Percentiles rank a stretch among this genome's conserved stretches.
Conservation (phyloP, 2,329 filamentous ascomycete genomes). For the Lasiodiplodia gonubiensis region DNA sequence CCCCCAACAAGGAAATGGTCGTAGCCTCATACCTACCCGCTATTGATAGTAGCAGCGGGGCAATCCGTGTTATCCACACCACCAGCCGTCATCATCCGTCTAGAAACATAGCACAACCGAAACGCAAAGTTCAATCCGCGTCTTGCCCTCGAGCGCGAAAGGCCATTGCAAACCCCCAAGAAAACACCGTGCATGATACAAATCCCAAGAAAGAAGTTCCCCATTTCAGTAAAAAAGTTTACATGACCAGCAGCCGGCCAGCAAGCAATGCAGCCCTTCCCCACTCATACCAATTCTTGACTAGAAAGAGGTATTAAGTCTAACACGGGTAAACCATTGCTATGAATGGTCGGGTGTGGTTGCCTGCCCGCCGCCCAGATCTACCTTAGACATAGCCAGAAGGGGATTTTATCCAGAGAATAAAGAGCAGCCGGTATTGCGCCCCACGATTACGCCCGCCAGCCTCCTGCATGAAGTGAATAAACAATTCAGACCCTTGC, state of each 20-base stretch:
- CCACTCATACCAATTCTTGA: constrained; percentile 9
- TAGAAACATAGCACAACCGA: constrained; percentile 3
- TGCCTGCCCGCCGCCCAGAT: constrained; percentile 21
- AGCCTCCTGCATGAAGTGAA: constrained; percentile 19
- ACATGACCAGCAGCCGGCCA: constrained; percentile 21
- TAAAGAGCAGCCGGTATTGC: constrained; percentile 23
- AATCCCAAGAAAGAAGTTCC: constrained; percentile 15
- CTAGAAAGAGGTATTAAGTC: constrained; percentile 19
- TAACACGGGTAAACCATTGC: constrained; percentile 18
- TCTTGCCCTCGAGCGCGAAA: background rate
- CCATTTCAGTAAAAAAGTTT: constrained; percentile 24
- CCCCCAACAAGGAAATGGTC: background rate
- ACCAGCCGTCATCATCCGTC: background rate
- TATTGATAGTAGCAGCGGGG: background rate
- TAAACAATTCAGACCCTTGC: constrained; percentile 22
- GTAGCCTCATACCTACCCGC: background rate
- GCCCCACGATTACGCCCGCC: constrained; percentile 23
- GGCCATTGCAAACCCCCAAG: background rate
- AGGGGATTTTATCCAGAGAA: constrained; percentile 24
- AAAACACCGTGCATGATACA: constrained; percentile 11
- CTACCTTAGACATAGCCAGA: constrained; percentile 25
- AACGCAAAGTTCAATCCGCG: background rate
- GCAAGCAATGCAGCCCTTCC: constrained; percentile 7
- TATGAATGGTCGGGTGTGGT: constrained; percentile 19
- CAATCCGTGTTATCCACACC: background rate